Base-by-base conservation (phyloP, 768 basidiomycete species). In the Termitomyces sp. region DNA sequence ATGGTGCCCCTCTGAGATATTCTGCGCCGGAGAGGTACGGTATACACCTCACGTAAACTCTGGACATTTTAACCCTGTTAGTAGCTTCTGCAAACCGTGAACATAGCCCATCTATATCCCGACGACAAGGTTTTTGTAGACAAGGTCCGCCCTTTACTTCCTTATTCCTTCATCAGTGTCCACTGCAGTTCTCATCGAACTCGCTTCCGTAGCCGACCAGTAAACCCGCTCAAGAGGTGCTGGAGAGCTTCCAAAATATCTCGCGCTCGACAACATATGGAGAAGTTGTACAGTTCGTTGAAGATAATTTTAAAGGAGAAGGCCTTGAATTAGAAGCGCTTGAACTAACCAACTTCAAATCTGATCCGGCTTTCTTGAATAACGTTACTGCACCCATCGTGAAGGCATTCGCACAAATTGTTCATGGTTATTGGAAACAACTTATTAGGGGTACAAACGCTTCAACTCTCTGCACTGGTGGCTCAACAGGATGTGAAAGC, bases 61-160 rank as follows among this genome's bases (percentile, higher is more conserved):
- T 5, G 6, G 9, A n/a, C 6, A 22, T 6, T 30, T 51, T 15
- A 45, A 19, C n/a, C 17, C 19, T 34, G 28, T 32, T 7, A 61
- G 9, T 24, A 53, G 90, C 64, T 93, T 11, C 74, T 97, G 22
- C 93, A 96, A 80, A 87, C 90, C 1, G 84, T 95, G 57, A 87
- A 93, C 67, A 62, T 96, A 57, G 91, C 93, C 0, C 67, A 77
- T 42, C 71, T 88, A 26, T 97, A 78, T 65, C 66, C 77, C 0
- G 94, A 97, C 68, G 83, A 85, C 47, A 96, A 97, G 71, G 93
- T 90, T 0, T 85, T 96, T 66, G 88, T 89, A 9, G 94, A 96
- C 76, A 82, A 82, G 65, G 77, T 75, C 49, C 3, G 50, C 37
- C 19, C 24, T 37, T 53, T 22, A 37, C 48, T 14, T 21, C 7